Evolutionary conservation across 108 stramenopile species (phyloP).

Genomic region (Pseudonitzschia multistriata): DNA sequence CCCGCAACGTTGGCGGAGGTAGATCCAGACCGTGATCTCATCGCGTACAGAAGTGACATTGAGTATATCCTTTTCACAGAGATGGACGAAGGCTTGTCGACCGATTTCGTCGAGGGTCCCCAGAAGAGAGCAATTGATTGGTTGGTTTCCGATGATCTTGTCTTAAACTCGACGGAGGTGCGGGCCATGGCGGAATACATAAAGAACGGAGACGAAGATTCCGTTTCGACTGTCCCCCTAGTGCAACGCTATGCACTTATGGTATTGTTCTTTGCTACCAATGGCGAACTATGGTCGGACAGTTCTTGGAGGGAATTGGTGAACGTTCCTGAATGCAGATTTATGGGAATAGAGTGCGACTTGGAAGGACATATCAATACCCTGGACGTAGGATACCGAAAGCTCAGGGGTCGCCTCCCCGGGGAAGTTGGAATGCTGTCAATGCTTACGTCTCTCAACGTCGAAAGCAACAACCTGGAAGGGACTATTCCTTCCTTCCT

Average conservation of each 20-base stretch:
- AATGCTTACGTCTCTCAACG: conserved; percentile 5
- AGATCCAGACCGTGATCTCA: conserved; percentile 3
- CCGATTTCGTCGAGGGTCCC: conserved; percentile 17
- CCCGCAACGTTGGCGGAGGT: background rate
- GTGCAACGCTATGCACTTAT: conserved; percentile 23
- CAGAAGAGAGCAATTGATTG: conserved; percentile 24
- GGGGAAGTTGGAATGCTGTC: conserved; percentile 30
- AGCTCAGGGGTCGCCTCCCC: conserved; percentile 27
- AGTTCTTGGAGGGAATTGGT: conserved; percentile 10
- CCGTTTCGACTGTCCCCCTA: background rate
- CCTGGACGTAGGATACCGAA: conserved; percentile 9
- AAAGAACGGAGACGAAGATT: background rate
- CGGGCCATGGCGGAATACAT: background rate
- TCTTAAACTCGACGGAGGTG: background rate
- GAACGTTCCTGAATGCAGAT: conserved; percentile 5
- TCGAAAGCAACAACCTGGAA: conserved; percentile 24
- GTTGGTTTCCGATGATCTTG: conserved; percentile 25
- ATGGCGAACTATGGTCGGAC: conserved; percentile 21
- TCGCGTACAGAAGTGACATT: conserved; percentile 1
- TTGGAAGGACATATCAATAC: background rate
- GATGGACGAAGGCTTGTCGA: background rate
- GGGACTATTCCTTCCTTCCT: conserved; percentile 18
- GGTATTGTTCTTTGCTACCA: conserved; percentile 22
- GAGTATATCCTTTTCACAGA: background rate
- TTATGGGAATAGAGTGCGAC: conserved; percentile 19